Evolutionary conservation across 1,284 basidiomycete species (phyloP), one percentile per base, ranked within the genome.

Genomic region (Sutorius eximius): DNA sequence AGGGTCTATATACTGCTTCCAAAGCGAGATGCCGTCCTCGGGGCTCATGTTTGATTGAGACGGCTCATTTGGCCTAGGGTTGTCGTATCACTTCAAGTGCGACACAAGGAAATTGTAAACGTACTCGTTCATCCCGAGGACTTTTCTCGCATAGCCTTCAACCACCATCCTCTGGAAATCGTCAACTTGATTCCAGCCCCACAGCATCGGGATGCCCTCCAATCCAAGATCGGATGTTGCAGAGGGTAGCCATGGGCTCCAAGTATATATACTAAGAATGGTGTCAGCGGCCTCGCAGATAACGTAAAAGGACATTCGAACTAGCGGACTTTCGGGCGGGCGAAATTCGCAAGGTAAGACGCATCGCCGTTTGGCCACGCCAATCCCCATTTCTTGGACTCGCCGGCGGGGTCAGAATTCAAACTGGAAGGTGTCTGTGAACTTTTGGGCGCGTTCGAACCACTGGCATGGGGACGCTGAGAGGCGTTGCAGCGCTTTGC

Each of bases 1-100:
- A 33, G 87, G 86, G 45, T 85, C 61, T 59, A 92, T 81, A 70
- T 89, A 78, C 58, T 83, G 62, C 63, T 76, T 75, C 87, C 88
- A 93, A 57, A 89, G 71, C 0, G 63, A 33, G 45, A 82, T 82
- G 47, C 78, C 88, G 29, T 75, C 69, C 10, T 65, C 44, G 9
- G 87, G 79, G 38, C 70, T 66, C 73, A 92, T 80, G 75, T 86
- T 79, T 59, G 87, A 80, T 71, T 93, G 82, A 11, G 72, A 74
- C 5, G 57, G 47, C 61, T 80, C 73, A 59, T 86, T 80, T 52
- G 82, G 82, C 66, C 81, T 82, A 41, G 6, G 13, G 32, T 13
- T 3, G 30, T 33, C 8, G 24, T 9, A 20, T 63, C 37, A 53
- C 15, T 22, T 18, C 34, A 42, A 24, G 29, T 8, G 50, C 16